A percentile compares a stretch with the other conserved stretches of the same genome.
Evolutionary conservation across 2,329 filamentous ascomycete genomes (phyloP).

Genomic region (Colletotrichum gloeosporioides): DNA sequence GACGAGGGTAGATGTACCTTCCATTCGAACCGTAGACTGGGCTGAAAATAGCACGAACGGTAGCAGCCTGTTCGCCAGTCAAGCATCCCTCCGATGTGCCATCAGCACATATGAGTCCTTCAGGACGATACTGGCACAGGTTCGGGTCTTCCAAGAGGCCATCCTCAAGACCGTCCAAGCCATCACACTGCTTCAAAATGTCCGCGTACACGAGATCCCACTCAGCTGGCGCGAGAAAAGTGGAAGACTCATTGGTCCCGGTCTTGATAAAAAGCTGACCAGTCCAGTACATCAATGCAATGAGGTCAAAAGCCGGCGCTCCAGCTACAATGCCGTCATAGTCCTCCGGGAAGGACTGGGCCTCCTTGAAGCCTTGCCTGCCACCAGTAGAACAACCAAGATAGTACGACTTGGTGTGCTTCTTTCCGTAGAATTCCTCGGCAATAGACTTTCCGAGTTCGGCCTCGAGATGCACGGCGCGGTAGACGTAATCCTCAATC

Average conservation of each 20-base stretch:
- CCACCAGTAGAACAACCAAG: slow-evolving; percentile 60
- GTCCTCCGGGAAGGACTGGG: slow-evolving; percentile 43
- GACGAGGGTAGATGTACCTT: slow-evolving; percentile 42
- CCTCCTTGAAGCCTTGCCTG: slow-evolving; percentile 55
- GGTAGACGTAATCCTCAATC: slow-evolving; percentile 40
- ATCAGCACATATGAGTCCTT: slow-evolving; percentile 39
- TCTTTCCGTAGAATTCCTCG: slow-evolving; percentile 49
- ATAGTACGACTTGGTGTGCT: slow-evolving; percentile 42
- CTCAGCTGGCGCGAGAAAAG: slow-evolving; percentile 26
- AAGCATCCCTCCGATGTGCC: slow-evolving; percentile 39
- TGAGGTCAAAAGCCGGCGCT: slow-evolving; percentile 35
- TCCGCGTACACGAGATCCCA: slow-evolving; percentile 31
- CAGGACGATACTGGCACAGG: slow-evolving; percentile 33
- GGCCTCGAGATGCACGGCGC: slow-evolving; percentile 51
- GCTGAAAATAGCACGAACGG: slow-evolving; percentile 36
- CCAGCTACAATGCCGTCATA: slow-evolving; percentile 64
- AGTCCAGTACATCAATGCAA: slow-evolving; percentile 31
- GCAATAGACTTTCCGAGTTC: slow-evolving; percentile 53
- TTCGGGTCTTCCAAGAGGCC: slow-evolving; percentile 42
- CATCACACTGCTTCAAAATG: slow-evolving; percentile 51
- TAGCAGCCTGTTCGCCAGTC: slow-evolving; percentile 33
- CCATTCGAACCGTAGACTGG: slow-evolving; percentile 26
- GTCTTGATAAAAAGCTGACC: slow-evolving; percentile 47
- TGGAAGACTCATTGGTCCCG: slow-evolving; percentile 47
- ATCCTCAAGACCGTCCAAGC: slow-evolving; percentile 51